Evolutionary conservation across 345 rosid genomes (phyloP), one percentile per base, ranked within the genome.

Genomic region (Salix exigua): DNA sequence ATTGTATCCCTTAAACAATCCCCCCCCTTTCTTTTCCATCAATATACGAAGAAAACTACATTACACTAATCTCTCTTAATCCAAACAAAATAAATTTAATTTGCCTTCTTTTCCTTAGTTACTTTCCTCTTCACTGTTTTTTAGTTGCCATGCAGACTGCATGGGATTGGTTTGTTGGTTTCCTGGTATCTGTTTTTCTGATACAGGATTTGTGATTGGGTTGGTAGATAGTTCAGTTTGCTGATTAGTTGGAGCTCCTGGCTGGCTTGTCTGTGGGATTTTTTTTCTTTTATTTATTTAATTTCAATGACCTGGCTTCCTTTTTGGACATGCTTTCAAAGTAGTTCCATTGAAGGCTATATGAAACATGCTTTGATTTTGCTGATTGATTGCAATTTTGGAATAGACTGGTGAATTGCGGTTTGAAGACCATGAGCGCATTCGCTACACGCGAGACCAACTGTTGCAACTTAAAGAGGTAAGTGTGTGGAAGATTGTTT

Each of bases 391-490:
- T 35, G 21, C 37, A n/a, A 55, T 72, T 14, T 17, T 72, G 68
- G 40, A 30, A 16, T 55, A 72, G 74, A 31, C 50, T 14, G 66
- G 66, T 38, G 66, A 72, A 28, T 23, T 55, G 46, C 50, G 74
- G 26, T 72, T 72, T 72, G 74, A 72, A 55, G 64, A 30, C 25
- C 42, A n/a, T 17, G 77, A 74, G 38, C 28, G 28, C 35, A n/a
- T 63, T 64, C 77, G 28, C 70, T 68, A 75, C 33, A 65, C 71
- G 1, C 35, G 40, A 51, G 62, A 66, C 70, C 77, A 75, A 42
- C 77, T 75, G 64, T 7, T 66, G 65, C 77, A 21, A 58, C 31
- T 55, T 33, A 33, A 25, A 21, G 31, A 72, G 74, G 74, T 72
- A 55, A 70, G 7, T 16, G 42, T 58, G 13, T n/a, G 12, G 23